Percentiles rank a stretch among this genome's conserved stretches.
Evolutionary conservation across 1,284 basidiomycete species (phyloP).

Genomic region (Boletus semigastroideus): DNA sequence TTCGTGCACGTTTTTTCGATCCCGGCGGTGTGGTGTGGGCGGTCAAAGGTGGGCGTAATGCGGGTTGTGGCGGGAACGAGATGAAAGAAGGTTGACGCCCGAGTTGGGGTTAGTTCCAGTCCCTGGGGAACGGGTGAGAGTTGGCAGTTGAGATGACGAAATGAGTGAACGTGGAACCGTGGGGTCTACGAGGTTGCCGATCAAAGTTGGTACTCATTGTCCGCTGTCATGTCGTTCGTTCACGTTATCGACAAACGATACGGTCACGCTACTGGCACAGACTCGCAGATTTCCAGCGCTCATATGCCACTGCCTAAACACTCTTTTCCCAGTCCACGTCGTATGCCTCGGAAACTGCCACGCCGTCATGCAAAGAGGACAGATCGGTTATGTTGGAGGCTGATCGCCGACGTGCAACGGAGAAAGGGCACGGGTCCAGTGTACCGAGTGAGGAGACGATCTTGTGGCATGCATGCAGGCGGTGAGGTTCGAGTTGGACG

Average conservation of each 20-base stretch:
- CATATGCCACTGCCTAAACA: no score
- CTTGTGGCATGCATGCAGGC: not conserved
- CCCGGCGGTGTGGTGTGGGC: slow-evolving; percentile 39
- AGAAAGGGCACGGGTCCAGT: not conserved
- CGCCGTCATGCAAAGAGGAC: no score
- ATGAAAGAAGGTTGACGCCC: not conserved
- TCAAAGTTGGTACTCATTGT: not conserved
- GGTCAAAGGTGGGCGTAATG: not conserved
- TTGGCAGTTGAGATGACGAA: not conserved
- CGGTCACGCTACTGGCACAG: not conserved
- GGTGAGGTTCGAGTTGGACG: not conserved
- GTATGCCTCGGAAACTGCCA: no score
- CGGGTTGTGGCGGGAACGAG: not conserved
- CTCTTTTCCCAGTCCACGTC: no score
- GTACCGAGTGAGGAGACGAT: not conserved
- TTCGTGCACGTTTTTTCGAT: slow-evolving; percentile 22
- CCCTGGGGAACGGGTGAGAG: not conserved
- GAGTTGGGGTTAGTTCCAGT: not conserved
- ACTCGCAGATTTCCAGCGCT: no score
- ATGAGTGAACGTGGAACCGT: not conserved
- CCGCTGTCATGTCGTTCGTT: not conserved
- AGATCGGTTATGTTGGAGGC: no score
- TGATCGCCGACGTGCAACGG: no score
- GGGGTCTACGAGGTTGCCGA: not conserved
- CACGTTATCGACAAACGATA: not conserved